Percentiles rank a stretch among this genome's conserved stretches.
Evolutionary conservation across 805 yeast genomes (phyloP).

Genomic region (Candida glaebosa): DNA sequence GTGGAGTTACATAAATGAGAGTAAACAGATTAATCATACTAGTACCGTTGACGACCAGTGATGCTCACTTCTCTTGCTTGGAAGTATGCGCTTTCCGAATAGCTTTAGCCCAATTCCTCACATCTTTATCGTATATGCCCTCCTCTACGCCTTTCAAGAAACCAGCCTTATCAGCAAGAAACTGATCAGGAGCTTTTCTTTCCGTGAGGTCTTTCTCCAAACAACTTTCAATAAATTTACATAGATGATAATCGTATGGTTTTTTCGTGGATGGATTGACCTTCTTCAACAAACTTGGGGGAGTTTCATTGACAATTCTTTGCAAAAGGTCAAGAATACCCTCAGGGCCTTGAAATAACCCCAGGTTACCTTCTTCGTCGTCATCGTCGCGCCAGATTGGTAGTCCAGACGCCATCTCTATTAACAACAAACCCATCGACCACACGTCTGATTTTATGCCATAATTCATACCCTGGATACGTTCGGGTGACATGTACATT

Average conservation of each 20-base stretch:
- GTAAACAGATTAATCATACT: no score
- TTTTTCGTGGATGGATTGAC: constrained; percentile 23
- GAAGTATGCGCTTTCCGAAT: constrained; percentile 21
- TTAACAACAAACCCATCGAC: constrained; percentile 89
- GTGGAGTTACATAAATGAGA: no score
- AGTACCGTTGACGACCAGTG: no score
- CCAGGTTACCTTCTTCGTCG: constrained; percentile 11
- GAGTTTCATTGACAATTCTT: constrained; percentile 88
- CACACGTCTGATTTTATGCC: constrained; percentile 96
- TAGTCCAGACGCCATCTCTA: constrained; percentile 82
- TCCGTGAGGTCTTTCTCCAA: constrained; percentile 62
- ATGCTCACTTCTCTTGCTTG: background rate
- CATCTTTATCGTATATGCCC: constrained; percentile 34
- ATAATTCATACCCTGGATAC: constrained; percentile 92
- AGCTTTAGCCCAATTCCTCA: constrained; percentile 39
- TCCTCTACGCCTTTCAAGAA: constrained; percentile 29
- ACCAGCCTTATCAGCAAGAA: constrained; percentile 39
- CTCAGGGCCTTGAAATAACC: constrained; percentile 50
- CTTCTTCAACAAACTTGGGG: constrained; percentile 59
- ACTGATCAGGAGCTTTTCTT: constrained; percentile 71
- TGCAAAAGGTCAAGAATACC: constrained; percentile 89
- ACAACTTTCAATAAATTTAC: constrained; percentile 71
- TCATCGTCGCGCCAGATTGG: constrained; percentile 69
- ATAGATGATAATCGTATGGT: constrained; percentile 45
- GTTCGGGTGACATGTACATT: constrained; percentile 94